Evolutionary conservation across 176 grass and related monocot genomes (phyloP), one percentile per base, ranked within the genome.

Genomic region (Dactylis glomerata): DNA sequence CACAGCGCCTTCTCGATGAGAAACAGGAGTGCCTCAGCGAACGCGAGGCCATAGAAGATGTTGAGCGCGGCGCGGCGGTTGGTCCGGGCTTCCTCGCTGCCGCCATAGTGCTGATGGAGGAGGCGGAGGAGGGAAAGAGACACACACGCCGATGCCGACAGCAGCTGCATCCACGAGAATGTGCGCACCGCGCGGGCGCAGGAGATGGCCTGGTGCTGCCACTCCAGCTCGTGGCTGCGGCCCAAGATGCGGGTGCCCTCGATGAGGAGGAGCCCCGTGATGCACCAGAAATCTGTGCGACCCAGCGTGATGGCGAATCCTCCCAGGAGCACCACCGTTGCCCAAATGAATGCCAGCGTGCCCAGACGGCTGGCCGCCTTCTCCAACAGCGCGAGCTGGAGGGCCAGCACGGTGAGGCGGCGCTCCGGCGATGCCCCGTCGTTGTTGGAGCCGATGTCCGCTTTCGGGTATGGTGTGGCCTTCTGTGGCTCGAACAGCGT

Each of bases 331-430:
- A 90, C 94, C 1, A 93, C 91, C 19, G 92, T 94, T 8, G 89
- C 89, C 92, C 92, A 95, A 68, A 95, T 85, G 88, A 95, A 97
- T 7, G 80, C 89, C 68, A 97, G 49, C 36, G 91, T 78, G 41
- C 94, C 91, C 11, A 93, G 91, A 33, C 94, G 70, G 76, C 89
- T 97, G 8, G 91, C 94, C 17, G 91, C 84, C 89, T 97, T 97
- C 85, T 97, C 91, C 1, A 97, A 82, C 12, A 94, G 33, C 2
- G 94, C 89, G 2, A 97, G 82, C 40, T 83, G 89, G 47, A 92
- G 89, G 1, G 89, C 94, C 69, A 97, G 89, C 38, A 85, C 55
- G 3, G 94, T 93, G 27, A 93, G 84, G 23, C 75, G 84, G 31
- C 75, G 86, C 86, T 97, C 94, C 0, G 94, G 87, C 79, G 16